Percentiles rank a stretch among this genome's conserved stretches.
These are phyloP conservation scores for Acanthamoeba royreba DNA, from an alignment of 208 protist genomes.

Conservation along the genomic window DNA sequence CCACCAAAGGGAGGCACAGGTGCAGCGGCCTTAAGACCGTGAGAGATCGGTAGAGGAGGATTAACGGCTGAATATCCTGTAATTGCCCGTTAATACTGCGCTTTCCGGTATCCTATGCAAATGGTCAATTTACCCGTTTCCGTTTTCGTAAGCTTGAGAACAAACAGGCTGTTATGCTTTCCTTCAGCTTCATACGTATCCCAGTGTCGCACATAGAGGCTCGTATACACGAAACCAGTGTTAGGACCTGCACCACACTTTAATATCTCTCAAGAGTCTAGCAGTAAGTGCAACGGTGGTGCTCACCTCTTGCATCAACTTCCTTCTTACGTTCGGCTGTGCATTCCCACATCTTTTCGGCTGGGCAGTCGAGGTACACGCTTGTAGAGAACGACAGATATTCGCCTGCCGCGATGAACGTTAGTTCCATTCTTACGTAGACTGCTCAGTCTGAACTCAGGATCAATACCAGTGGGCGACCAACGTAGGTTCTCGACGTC, in stretches of 20 bases:
- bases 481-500: neutral
- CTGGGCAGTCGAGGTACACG: conserved; percentile 11
- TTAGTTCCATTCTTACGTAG: neutral
- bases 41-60: neutral
- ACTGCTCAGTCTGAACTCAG: neutral
- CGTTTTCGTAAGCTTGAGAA: neutral
- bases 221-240: conserved; percentile 46
- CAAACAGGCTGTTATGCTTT: conserved; percentile 33
- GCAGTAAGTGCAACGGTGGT: neutral
- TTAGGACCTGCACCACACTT: neutral
- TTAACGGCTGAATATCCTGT: neutral
- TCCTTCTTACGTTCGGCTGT: conserved; percentile 43
- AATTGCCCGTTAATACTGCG: neutral
- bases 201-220: conserved; percentile 56
- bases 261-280: neutral
- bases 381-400: conserved; percentile 28
- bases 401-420: too few species aligned
- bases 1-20: conserved; percentile 49
- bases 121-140: neutral
- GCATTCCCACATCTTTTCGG: neutral
- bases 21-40: conserved; percentile 21
- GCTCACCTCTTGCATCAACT: neutral
- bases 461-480: neutral
- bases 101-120: neutral
- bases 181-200: conserved; percentile 42